Conservation (phyloP, 805 yeast genomes). For the Lachancea sp. region DNA sequence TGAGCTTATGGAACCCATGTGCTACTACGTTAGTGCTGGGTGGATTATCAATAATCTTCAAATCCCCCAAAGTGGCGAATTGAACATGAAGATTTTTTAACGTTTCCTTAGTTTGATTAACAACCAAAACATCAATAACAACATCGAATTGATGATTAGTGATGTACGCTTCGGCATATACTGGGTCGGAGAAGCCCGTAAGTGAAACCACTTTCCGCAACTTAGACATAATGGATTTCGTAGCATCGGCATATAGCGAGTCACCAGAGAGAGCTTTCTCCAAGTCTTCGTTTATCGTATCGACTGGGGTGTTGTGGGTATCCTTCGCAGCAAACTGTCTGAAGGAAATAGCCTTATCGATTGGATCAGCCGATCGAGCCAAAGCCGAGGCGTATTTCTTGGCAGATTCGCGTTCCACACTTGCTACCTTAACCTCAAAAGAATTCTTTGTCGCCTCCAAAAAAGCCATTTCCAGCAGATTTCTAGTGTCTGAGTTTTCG, state of each 20-base stretch:
- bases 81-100: slow-evolving; percentile 88
- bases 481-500: slow-evolving; percentile 36
- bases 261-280: slow-evolving; percentile 41
- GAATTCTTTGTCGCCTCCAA: slow-evolving; percentile 85
- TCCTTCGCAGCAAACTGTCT: slow-evolving; percentile 62
- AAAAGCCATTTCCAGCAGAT: slow-evolving; percentile 56
- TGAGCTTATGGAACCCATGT: slow-evolving; percentile 90
- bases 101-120: slow-evolving; percentile 89
- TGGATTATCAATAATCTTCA: slow-evolving; percentile 90
- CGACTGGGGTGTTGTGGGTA: slow-evolving; percentile 34
- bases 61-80: slow-evolving; percentile 92
- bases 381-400: slow-evolving; percentile 50
- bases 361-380: slow-evolving; percentile 61
- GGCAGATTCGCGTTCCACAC: slow-evolving; percentile 52
- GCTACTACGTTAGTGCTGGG: slow-evolving; percentile 88
- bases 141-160: slow-evolving; percentile 97
- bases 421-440: slow-evolving; percentile 60
- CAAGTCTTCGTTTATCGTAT: slow-evolving; percentile 53
- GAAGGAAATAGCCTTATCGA: slow-evolving; percentile 71
- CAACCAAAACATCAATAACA: slow-evolving; percentile 85
- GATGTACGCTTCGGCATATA: slow-evolving; percentile 94
- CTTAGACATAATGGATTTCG: slow-evolving; percentile 64
- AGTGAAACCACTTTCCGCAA: slow-evolving; percentile 83
- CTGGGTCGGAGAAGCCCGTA: slow-evolving; percentile 98
- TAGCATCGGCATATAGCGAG: slow-evolving; percentile 42